Base-by-base conservation (phyloP, 805 yeast genomes). In the Teunomyces barrocoloradensis region DNA sequence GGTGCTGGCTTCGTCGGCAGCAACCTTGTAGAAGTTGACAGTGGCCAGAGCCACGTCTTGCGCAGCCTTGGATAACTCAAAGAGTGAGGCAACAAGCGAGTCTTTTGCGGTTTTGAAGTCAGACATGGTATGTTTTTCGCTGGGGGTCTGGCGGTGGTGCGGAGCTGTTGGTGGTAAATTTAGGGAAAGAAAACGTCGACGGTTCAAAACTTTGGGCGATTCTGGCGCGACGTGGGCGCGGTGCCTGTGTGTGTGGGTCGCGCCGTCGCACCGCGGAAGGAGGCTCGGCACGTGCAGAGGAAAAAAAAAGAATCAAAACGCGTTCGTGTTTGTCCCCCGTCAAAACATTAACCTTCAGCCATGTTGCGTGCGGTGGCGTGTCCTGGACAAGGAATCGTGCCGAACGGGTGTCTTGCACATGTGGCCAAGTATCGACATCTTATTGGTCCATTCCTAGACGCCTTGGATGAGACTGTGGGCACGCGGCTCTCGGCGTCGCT, bases 31-130 rank as follows among this genome's bases (percentile, higher is more conserved):
- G 69, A 87, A 87, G 60, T 84, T 84, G 50, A 88, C 80, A 29
- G 91, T 81, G 20, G 95, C 92, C 28, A 82, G 68, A 25, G 96
- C 89, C 45, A 92, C 89, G 48, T 86, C 91, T 53, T 79, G 81
- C 32, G 96, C 92, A n/a, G 95, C 89, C 60, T 84, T 88, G 38
- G 94, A 82, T 46, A 90, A 79, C 62, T 87, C 91, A 59, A 84
- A 86, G 51, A 90, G 77, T 1, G 96, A 81, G 35, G 94, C 79
- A 48, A 90, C 90, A 32, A 86, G 79, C 18, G 63, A 57, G 51
- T 60, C 61, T 48, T 61, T 58, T 33, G 64, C 64, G 43, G 47
- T 36, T 46, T 53, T 53, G 49, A 52, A 48, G 33, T 53, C 57
- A 18, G 54, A 43, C 56, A 53, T 53, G 35, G 43, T 10, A 38